These are phyloP conservation scores for Phialophora verrucosa DNA, from an alignment of 2,329 filamentous ascomycete genomes.

Conservation along the genomic window DNA sequence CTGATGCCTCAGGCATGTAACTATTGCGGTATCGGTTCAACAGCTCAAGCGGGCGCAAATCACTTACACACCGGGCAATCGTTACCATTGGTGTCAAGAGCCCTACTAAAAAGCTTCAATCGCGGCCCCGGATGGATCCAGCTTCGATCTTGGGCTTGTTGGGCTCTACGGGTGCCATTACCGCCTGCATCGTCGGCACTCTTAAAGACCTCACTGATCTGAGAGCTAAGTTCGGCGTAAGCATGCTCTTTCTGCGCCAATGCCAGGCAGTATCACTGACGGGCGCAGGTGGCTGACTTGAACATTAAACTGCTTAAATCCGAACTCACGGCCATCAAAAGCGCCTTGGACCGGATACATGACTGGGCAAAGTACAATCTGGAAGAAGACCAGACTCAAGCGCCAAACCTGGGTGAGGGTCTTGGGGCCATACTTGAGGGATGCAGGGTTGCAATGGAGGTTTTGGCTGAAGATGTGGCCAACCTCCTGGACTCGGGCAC, in stretches of 20 bases:
- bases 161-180: conserved; percentile 5
- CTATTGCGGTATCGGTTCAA: neutral
- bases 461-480: conserved; percentile 8
- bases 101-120: neutral
- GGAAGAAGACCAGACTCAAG: conserved; percentile 8
- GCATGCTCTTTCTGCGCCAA: neutral
- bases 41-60: neutral
- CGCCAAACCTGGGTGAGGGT: conserved; percentile 3
- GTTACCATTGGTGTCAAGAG: neutral
- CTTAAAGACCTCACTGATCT: conserved; percentile 8
- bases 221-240: conserved; percentile 4
- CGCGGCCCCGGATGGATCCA: conserved; percentile 6
- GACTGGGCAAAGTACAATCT: conserved; percentile 12
- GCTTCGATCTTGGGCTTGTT: conserved; percentile 5
- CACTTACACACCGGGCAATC: neutral
- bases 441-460: conserved; percentile 8
- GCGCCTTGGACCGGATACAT: conserved; percentile 7
- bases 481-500: neutral
- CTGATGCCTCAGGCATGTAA: conserved; percentile 6
- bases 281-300: conserved; percentile 2
- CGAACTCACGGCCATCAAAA: conserved; percentile 11
- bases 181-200: conserved; percentile 3
- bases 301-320: conserved; percentile 1
- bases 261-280: neutral
- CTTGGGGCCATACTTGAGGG: conserved; percentile 8